Evolutionary conservation across 2,329 filamentous ascomycete species (phyloP).

Genomic region (Gliomastix tumulicola): DNA sequence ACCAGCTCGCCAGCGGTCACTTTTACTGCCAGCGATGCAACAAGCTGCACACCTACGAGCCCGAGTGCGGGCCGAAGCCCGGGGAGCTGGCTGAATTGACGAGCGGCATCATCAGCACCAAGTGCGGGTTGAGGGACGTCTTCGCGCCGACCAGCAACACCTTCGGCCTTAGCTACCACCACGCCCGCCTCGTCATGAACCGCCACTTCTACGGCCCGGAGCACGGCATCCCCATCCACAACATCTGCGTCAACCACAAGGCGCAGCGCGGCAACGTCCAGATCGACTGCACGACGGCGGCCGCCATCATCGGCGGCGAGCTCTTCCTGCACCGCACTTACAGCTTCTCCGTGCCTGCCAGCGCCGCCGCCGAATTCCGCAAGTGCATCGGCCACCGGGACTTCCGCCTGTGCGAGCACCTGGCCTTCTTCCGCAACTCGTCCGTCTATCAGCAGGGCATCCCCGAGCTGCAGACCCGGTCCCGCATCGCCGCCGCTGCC

Average conservation of each 20-base stretch:
- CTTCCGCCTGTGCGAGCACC: slow-evolving; percentile 14
- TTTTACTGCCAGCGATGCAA: slow-evolving; percentile 12
- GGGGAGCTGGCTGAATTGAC: not conserved
- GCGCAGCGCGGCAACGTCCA: slow-evolving; percentile 3
- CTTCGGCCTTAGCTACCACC: slow-evolving; percentile 10
- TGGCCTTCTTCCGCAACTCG: slow-evolving; percentile 9
- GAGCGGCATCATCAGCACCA: not conserved
- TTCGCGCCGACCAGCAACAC: slow-evolving; percentile 11
- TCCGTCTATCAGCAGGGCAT: slow-evolving; percentile 11
- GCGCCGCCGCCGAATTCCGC: slow-evolving; percentile 7
- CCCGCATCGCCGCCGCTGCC: not conserved
- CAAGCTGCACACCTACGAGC: slow-evolving; percentile 9
- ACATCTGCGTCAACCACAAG: slow-evolving; percentile 9
- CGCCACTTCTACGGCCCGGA: slow-evolving; percentile 10
- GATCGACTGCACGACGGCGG: slow-evolving; percentile 10
- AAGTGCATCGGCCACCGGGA: slow-evolving; percentile 8
- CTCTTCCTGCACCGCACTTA: slow-evolving; percentile 11
- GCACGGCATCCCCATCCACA: slow-evolving; percentile 9
- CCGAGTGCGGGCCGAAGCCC: slow-evolving; percentile 7
- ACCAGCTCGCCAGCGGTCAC: slow-evolving; percentile 7
- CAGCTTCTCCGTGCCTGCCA: slow-evolving; percentile 6
- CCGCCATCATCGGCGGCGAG: slow-evolving; percentile 9
- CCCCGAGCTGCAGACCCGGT: slow-evolving; percentile 8
- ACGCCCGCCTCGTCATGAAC: slow-evolving; percentile 13
- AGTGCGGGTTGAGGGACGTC: slow-evolving; percentile 8